Evolutionary conservation across 805 yeast species (phyloP), one percentile per base, ranked within the genome.

Genomic region (Saturnispora gosingensis): DNA sequence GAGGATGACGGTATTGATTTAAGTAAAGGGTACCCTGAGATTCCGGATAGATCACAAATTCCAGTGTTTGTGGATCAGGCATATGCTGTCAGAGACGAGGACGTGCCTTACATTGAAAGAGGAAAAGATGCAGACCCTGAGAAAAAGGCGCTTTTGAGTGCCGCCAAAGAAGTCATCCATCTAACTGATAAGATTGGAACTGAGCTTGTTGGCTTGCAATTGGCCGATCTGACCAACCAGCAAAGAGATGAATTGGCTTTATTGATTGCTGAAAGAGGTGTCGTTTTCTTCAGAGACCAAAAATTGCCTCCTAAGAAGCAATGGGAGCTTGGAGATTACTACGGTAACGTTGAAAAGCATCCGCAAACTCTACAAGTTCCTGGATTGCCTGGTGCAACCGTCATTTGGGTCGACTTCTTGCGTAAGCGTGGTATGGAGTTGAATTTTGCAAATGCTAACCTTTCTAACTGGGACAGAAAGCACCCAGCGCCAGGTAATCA

Each of bases 221-320:
- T 75, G 46, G 59, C 63, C 3, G 74, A 73, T 30, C 62, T 75
- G 48, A 66, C 61, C 39, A 71, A 73, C 52, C 54, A 67, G 57
- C 79, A 75, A 59, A 65, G 61, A 49, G 76, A 75, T 57, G 77
- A 75, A 58, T 63, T 75, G 45, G 79, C 78, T 1, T 61, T 74
- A 7, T 60, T 75, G 45, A 62, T 74, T 36, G 74, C 78, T 28
- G 77, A 72, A 60, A 67, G 80, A 56, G 71, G 70, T 24, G 78
- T 74, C 42, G 80, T 76, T n/a, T 74, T 76, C 57, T 75, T 76
- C 66, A 61, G 74, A 50, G 70, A 73, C 54, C 79, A 75, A 62
- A 73, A 74, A 51, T 59, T 74, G 40, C 54, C 71, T 27, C 74
- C 75, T 22, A 68, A 66, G 80, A 38, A 38, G 13, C 42, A 38